Percentiles rank a stretch among this genome's conserved stretches.
phyloP scores from a whole-genome alignment of 1,284 basidiomycete genomes.

The Puccinia hordei region DNA sequence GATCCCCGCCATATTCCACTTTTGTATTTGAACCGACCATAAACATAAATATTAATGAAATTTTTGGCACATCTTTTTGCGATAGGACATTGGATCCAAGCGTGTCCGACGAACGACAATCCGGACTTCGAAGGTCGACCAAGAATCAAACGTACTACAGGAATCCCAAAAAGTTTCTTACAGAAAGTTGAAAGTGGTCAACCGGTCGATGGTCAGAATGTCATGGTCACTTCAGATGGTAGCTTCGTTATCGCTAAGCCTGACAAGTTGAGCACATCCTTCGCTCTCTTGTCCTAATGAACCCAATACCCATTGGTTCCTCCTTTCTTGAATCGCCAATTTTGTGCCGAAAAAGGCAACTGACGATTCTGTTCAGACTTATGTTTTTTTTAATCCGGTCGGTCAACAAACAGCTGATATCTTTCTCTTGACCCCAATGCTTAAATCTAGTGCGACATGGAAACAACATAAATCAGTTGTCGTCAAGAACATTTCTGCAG shows the following conservation, averaged over 20 bases:
- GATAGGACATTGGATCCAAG: slow-evolving; percentile 97
- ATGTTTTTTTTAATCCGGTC: slow-evolving; percentile 1
- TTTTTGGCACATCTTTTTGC: slow-evolving; percentile 53
- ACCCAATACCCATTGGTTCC: no score
- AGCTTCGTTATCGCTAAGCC: slow-evolving; percentile 93
- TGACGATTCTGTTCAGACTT: not conserved
- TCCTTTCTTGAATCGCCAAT: not conserved
- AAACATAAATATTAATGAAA: slow-evolving; percentile 56
- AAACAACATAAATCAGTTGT: slow-evolving; percentile 78
- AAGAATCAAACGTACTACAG: slow-evolving; percentile 94
- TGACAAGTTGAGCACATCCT: slow-evolving; percentile 70
- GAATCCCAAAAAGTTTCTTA: slow-evolving; percentile 87
- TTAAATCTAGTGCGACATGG: slow-evolving; percentile 73
- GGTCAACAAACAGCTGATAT: not conserved
- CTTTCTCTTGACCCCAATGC: slow-evolving; percentile 8
- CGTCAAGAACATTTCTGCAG: slow-evolving; percentile 74
- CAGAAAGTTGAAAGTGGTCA: slow-evolving; percentile 89
- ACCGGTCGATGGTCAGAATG: slow-evolving; percentile 66
- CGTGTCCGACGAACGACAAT: slow-evolving; percentile 96
- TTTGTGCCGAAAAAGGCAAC: not conserved
- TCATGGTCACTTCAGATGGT: slow-evolving; percentile 96
- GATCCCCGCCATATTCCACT: not conserved
- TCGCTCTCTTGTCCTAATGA: not conserved
- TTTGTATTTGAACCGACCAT: not conserved
- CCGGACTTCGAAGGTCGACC: slow-evolving; percentile 90